phyloP scores from a whole-genome alignment of 768 basidiomycete species.

The Mycena kentingensis region DNA sequence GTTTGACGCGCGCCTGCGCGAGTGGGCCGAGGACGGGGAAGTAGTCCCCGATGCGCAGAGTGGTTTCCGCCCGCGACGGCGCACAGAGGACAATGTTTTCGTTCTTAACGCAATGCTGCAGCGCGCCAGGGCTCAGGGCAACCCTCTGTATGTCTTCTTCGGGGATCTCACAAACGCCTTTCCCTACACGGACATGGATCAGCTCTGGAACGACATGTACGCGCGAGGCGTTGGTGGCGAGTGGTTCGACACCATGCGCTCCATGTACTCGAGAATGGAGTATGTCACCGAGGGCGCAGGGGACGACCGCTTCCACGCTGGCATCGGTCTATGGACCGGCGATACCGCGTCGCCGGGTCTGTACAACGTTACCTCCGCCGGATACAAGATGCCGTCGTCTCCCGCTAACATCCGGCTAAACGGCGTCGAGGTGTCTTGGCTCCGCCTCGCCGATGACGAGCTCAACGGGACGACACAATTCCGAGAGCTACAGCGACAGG shows the following conservation, averaged over 20 bases:
- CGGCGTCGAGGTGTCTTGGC: constrained; percentile 11
- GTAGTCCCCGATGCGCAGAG: constrained; percentile 32
- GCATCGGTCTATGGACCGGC: constrained; percentile 29
- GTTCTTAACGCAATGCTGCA: constrained; percentile 25
- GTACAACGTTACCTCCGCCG: constrained; percentile 27
- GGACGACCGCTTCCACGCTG: too few relatives aligned
- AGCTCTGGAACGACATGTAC: constrained; percentile 33
- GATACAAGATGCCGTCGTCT: constrained; percentile 14
- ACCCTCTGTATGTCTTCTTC: constrained; percentile 26
- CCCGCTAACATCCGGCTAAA: constrained; percentile 20
- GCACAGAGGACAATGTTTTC: constrained; percentile 32
- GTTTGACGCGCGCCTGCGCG: constrained; percentile 20
- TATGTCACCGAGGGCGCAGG: too few relatives aligned
- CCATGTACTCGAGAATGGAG: too few relatives aligned
- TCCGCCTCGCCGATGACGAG: too few relatives aligned
- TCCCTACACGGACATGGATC: too few relatives aligned
- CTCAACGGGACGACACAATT: constrained; percentile 26
- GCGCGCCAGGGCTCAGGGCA: constrained; percentile 11
- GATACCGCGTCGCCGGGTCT: constrained; percentile 29
- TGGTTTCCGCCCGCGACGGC: constrained; percentile 28
- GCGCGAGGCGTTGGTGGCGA: too few relatives aligned
- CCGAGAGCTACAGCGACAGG: constrained; percentile 15
- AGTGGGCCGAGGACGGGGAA: constrained; percentile 15
- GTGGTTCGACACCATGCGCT: too few relatives aligned
- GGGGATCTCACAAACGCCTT: constrained; percentile 35